phyloP scores from a whole-genome alignment of 2,329 filamentous ascomycete species.

The Nemania sp. region DNA sequence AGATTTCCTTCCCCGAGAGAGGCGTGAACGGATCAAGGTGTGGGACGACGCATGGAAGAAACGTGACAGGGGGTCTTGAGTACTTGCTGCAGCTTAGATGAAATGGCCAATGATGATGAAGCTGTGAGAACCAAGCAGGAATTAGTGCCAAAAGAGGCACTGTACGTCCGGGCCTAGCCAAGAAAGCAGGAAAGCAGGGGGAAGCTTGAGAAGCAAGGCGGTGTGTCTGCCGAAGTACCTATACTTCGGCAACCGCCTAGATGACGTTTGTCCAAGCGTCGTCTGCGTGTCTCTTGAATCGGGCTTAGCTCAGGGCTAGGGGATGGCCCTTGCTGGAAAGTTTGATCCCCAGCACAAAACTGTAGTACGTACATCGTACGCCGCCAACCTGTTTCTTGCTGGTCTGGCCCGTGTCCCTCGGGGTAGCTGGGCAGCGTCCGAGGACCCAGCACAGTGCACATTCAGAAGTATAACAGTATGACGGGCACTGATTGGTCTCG shows the following conservation, averaged over 20 bases:
- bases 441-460: conserved; percentile 1
- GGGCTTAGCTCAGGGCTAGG: neutral
- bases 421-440: conserved; percentile 13
- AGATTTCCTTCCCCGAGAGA: conserved; percentile 29
- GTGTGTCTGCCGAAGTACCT: conserved; percentile 39
- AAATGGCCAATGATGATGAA: conserved; percentile 54
- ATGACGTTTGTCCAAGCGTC: conserved; percentile 24
- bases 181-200: conserved; percentile 40
- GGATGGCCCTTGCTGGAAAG: conserved; percentile 25
- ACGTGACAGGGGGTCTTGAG: conserved; percentile 51
- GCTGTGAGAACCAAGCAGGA: conserved; percentile 47
- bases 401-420: conserved; percentile 12
- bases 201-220: conserved; percentile 39
- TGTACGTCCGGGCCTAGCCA: conserved; percentile 53
- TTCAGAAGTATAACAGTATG: conserved; percentile 10
- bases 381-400: conserved; percentile 6
- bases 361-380: conserved; percentile 17
- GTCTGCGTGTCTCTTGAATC: conserved; percentile 9
- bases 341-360: conserved; percentile 27
- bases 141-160: conserved; percentile 57
- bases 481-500: conserved; percentile 17
- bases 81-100: conserved; percentile 53
- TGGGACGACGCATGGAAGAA: conserved; percentile 56
- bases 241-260: conserved; percentile 30
- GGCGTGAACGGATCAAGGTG: conserved; percentile 45